Evolutionary conservation across 805 yeast species (phyloP), one percentile per base, ranked within the genome.

Genomic region (Metschnikowia reukaufii): DNA sequence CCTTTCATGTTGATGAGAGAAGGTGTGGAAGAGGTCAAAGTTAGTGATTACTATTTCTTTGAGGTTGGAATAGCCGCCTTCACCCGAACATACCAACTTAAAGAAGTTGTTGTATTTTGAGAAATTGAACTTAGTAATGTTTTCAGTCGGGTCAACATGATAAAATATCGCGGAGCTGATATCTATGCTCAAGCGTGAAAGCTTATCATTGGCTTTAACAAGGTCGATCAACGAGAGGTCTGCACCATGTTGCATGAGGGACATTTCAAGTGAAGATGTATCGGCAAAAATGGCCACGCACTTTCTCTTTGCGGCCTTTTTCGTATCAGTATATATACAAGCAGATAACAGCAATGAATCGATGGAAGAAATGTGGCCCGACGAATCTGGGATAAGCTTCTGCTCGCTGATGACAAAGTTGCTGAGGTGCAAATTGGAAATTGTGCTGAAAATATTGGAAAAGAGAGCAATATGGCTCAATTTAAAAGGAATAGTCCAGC

Each of bases 401-500:
- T 52, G 44, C 12, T 74, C 74, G 52, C 77, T 83, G 27, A 81
- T 67, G 18, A 77, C 70, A 55, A 82, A 69, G 50, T 78, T 75
- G 39, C 67, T 65, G 23, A 82, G 61, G 3, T 61, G 60, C 19
- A 82, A 58, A 41, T 73, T 73, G 27, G 72, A 65, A 5, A 81
- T 70, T 9, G 44, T 36, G 39, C 60, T 65, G 46, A 58, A 71
- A 7, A 69, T 55, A 13, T 76, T 75, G 47, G 77, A 66, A 16
- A 82, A 64, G 52, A 77, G 64, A 1, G 79, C 59, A 6, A 81
- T 54, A 49, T 76, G 78, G 10, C 73, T 64, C 15, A 55, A 40
- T 47, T 77, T 68, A 51, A 81, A 61, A 3, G 83, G 80, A 13
- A 81, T 74, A 29, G 74, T 73, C 81, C 81, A 76, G 2, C 80